phyloP scores from a whole-genome alignment of 2,329 filamentous ascomycete species.

The Pseudogymnoascus sp. region DNA sequence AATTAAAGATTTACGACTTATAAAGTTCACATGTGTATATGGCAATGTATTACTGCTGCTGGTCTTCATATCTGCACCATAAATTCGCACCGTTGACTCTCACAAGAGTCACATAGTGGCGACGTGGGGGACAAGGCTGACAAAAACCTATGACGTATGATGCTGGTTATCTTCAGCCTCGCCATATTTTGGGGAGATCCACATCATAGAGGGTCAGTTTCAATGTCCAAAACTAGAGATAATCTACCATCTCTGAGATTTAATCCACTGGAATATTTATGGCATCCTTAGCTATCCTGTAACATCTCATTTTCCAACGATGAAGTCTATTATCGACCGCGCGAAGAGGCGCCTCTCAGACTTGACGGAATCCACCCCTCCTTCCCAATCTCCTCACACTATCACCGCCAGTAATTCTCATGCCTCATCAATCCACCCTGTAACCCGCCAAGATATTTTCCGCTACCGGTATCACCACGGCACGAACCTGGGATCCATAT shows the following conservation, averaged over 20 bases:
- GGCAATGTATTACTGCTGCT: background rate
- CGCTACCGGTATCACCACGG: constrained; percentile 53
- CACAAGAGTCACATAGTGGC: background rate
- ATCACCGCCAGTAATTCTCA: constrained; percentile 9
- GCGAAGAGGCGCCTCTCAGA: constrained; percentile 28
- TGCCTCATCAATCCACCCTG: constrained; percentile 25
- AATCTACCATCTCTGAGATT: background rate
- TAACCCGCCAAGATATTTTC: constrained; percentile 33
- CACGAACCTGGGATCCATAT: constrained; percentile 49
- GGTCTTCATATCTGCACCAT: background rate
- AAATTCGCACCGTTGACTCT: background rate
- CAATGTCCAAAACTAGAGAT: background rate
- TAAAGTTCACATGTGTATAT: background rate
- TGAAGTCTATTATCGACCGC: constrained; percentile 33
- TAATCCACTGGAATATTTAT: background rate
- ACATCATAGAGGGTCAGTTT: background rate
- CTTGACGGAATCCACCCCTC: constrained; percentile 11
- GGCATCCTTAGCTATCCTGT: background rate
- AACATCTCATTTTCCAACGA: constrained; percentile 12
- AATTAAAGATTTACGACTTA: background rate
- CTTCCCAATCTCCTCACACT: constrained; percentile 1
- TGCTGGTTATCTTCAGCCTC: background rate
- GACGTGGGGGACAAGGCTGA: background rate
- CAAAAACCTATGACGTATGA: background rate
- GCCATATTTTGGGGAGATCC: background rate